Evolutionary conservation across 495 filamentous ascomycete species (phyloP), one percentile per base, ranked within the genome.

Genomic region (Acidiella bohemica): DNA sequence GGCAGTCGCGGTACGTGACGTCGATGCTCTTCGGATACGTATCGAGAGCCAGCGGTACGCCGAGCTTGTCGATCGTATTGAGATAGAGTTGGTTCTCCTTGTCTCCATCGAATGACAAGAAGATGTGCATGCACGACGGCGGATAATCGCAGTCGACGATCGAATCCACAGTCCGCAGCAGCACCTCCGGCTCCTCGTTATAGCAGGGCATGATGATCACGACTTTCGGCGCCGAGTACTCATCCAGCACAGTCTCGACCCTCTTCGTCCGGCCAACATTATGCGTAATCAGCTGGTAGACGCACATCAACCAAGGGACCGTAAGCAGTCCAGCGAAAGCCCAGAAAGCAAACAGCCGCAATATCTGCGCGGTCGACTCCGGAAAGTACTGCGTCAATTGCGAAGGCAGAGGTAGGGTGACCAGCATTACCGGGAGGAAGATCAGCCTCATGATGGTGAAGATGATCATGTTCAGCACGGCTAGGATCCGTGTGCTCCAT

Each of bases 171-270:
- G 90, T 92, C 22, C 83, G 81, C 36, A 96, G 66, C 44, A 96
- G 62, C n/a, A 92, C 66, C 0, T 79, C 79, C 2, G 87, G 81
- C 6, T 82, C 76, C 59, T 97, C 90, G 57, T 93, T 93, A 63
- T 93, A 96, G 51, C 85, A 90, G 2, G 90, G 90, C 85, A 97
- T 95, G 30, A 96, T 80, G 39, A 96, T 84, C 29, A 96, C 87
- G 5, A 92, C 84, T 59, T 96, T 97, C 0, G 90, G 90, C 1
- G 90, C 88, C 6, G 78, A 81, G 0, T 67, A 61, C 50, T 93
- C 84, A 55, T 95, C 83, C 34, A 96, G 63, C 0, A 83, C 76
- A 33, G 81, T 68, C 55, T 94, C 87, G 51, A 94, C 81, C 24
- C 77, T 72, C 50, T 82, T 83, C 19, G 66, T 80, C 35, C 84